Evolutionary conservation across 257 asterid species (phyloP), one percentile per base, ranked within the genome.

Genomic region (Nicotiana paniculata): DNA sequence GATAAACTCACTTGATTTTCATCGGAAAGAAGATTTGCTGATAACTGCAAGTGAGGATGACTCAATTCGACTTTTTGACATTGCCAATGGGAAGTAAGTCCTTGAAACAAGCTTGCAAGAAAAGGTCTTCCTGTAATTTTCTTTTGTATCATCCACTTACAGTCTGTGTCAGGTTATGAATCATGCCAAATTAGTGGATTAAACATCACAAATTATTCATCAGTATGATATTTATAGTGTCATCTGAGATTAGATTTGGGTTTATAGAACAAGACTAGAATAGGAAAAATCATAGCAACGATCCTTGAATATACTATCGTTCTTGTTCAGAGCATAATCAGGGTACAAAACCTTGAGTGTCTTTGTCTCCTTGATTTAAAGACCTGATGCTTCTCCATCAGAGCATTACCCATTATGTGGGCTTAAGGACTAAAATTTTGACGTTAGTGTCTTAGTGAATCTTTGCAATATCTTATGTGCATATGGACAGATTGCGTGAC

Each of bases 11-110:
- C 85, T 96, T 18, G 98, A 93, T 89, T 96, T 96, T 86, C 98
- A 94, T 84, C 90, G 99, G 83, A 89, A 90, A 35, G 97, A 89
- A 63, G 99, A 96, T 90, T 86, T 93, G 81, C 86, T 96, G 86
- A 93, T 92, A 26, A 96, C 98, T 4, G 85, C 99, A 39, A 87
- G 98, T 85, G 97, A 94, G 80, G 98, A 96, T 81, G 98, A 96
- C 84, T 93, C 97, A 3, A 90, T 96, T 76, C 93, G 97, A 62
- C 88, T 96, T 70, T 94, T 92, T 87, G 99, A 96, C 85, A 90
- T 88, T 82, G 82, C 90, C 28, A 90, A 81, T 89, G 97, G 95
- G 82, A 91, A 88, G 99, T 96, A 89, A 96, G 93, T 81, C 43
- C 18, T 72, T 84, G 53, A 4, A 33, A 51, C 62, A 48, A 48